Evolutionary conservation across 192 early-diverging fungal species (phyloP), one percentile per base, ranked within the genome.

Genomic region (Cetraspora pellucida): DNA sequence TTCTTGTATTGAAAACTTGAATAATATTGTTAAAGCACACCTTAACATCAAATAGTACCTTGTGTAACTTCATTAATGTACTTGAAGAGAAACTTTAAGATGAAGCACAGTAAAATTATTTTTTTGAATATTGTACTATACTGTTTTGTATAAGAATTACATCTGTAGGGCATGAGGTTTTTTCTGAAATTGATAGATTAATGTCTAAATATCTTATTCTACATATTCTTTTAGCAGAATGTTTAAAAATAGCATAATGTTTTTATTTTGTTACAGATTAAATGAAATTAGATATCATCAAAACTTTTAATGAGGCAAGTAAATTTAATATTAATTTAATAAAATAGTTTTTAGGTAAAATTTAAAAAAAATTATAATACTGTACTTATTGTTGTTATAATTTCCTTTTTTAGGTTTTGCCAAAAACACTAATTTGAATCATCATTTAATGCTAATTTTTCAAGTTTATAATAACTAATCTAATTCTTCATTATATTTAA

Each of bases 401-500:
- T n/a, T n/a, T n/a, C n/a, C n/a, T n/a, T n/a, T n/a, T n/a, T n/a
- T n/a, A n/a, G n/a, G n/a, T n/a, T n/a, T n/a, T n/a, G n/a, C n/a
- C n/a, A n/a, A n/a, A n/a, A n/a, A n/a, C n/a, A n/a, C n/a, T n/a
- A n/a, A n/a, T n/a, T n/a, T n/a, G n/a, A n/a, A n/a, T n/a, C n/a
- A n/a, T n/a, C n/a, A n/a, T n/a, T n/a, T n/a, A n/a, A n/a, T n/a
- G n/a, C n/a, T n/a, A n/a, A n/a, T n/a, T n/a, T n/a, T n/a, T n/a
- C n/a, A n/a, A n/a, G n/a, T n/a, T n/a, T n/a, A n/a, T n/a, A n/a
- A n/a, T n/a, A n/a, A n/a, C n/a, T n/a, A n/a, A n/a, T n/a, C n/a
- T n/a, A n/a, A n/a, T n/a, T n/a, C n/a, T 71, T 54, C 27, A 3
- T 31, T 71, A 17, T 68, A n/a, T 37, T 37, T 37, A 67, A 44